Percentiles rank a stretch among this genome's conserved stretches.
phyloP scores from a whole-genome alignment of 208 protist genomes.

The Porcisia deanei region DNA sequence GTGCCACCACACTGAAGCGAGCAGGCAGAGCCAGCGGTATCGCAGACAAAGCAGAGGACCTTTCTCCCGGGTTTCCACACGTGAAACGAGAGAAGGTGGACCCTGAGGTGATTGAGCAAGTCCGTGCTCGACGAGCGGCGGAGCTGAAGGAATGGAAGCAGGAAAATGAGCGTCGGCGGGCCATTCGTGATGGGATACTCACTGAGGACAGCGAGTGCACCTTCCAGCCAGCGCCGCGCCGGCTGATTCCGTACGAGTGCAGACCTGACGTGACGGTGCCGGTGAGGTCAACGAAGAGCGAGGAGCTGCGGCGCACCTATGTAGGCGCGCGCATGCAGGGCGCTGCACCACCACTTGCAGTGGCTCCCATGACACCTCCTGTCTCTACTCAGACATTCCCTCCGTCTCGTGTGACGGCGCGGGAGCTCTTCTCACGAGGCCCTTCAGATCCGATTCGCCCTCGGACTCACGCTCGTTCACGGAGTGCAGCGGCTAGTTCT shows the following conservation, averaged over 20 bases:
- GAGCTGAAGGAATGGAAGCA: constrained; percentile 40
- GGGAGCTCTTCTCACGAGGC: constrained; percentile 17
- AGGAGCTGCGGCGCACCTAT: constrained; percentile 56
- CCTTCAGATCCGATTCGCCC: background rate
- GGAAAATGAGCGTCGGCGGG: constrained; percentile 34
- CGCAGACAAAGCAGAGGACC: constrained; percentile 14
- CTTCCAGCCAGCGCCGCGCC: constrained; percentile 55
- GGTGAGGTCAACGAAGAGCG: constrained; percentile 56
- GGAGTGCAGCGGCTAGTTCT: background rate
- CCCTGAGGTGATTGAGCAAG: constrained; percentile 41
- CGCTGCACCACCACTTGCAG: background rate
- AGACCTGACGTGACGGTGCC: constrained; percentile 59
- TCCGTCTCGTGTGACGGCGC: constrained; percentile 1
- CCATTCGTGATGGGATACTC: constrained; percentile 31
- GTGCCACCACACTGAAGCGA: constrained; percentile 16
- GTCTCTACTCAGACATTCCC: background rate
- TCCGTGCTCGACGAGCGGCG: constrained; percentile 39
- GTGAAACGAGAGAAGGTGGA: constrained; percentile 50
- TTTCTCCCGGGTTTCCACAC: constrained; percentile 12
- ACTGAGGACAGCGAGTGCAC: constrained; percentile 34
- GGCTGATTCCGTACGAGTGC: constrained; percentile 78
- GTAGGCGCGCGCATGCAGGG: constrained; percentile 21
- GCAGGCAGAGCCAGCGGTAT: constrained; percentile 14
- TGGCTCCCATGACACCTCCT: background rate
- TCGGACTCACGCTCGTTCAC: background rate